These are phyloP conservation scores for Filobasidium uniguttulatum DNA, from an alignment of 1,284 basidiomycete species.

Conservation along the genomic window DNA sequence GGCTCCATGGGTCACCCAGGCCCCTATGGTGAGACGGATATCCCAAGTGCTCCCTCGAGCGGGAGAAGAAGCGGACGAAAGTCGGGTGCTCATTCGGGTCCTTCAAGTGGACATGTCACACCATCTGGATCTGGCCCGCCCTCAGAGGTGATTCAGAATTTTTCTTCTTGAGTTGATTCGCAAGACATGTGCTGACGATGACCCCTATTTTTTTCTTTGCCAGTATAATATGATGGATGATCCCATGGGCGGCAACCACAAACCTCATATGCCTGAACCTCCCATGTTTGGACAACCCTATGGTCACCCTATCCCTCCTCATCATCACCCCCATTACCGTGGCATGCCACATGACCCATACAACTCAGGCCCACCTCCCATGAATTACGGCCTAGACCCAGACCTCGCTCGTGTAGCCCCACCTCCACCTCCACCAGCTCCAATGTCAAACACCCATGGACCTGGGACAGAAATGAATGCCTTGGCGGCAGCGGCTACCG, in stretches of 20 bases:
- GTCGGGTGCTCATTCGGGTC: background rate
- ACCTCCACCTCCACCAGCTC: too few species aligned
- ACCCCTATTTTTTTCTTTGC: too few species aligned
- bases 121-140: background rate
- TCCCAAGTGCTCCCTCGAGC: background rate
- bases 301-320: background rate
- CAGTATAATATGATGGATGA: background rate
- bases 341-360: background rate
- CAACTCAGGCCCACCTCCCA: background rate
- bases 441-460: constrained; percentile 9
- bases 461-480: constrained; percentile 46
- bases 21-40: too few species aligned
- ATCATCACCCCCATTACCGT: background rate
- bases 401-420: background rate
- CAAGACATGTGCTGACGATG: background rate
- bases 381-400: background rate
- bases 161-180: background rate
- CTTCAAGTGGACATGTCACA: background rate
- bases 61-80: constrained; percentile 1
- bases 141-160: background rate
- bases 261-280: background rate
- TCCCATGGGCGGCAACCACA: background rate
- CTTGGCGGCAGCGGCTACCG: constrained; percentile 65
- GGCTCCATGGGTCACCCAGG: background rate
- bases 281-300: background rate